A percentile compares a stretch with the other conserved stretches of the same genome.
These are phyloP conservation scores for Setaria viridis DNA, from an alignment of 202 grass and related monocot species.

Conservation along the genomic window DNA sequence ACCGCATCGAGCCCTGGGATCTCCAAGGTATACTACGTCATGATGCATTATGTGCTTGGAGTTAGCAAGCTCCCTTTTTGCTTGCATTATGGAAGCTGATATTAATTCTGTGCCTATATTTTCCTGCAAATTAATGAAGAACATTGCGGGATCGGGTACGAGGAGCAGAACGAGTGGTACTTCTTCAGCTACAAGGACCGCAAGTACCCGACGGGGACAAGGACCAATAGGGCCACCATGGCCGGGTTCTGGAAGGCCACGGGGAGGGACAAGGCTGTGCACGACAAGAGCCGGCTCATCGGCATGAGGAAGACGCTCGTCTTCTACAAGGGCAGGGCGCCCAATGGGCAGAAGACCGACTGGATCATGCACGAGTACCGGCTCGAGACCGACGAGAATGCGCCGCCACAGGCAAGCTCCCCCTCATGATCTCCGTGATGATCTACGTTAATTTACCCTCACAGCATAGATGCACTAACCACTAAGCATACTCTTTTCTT, in stretches of 20 bases:
- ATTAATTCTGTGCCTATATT: neutral
- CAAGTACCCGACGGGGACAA: constrained; percentile 85
- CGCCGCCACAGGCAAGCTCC: constrained; percentile 63
- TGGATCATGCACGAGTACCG: constrained; percentile 99
- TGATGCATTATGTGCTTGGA: neutral
- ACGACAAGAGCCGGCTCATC: constrained; percentile 69
- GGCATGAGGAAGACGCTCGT: constrained; percentile 94
- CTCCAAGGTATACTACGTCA: constrained; percentile 66
- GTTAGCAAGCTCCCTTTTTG: neutral
- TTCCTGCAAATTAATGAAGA: constrained; percentile 34
- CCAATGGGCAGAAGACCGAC: constrained; percentile 83
- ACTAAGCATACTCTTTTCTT: neutral
- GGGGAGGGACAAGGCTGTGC: constrained; percentile 77
- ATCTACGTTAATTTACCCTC: neutral
- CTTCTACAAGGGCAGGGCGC: constrained; percentile 89
- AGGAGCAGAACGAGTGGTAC: constrained; percentile 91
- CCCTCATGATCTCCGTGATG: neutral
- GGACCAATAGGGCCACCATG: constrained; percentile 86
- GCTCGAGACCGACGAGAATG: constrained; percentile 82
- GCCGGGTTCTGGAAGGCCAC: constrained; percentile 93
- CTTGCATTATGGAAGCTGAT: neutral
- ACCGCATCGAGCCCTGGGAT: constrained; percentile 92
- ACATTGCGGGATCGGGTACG: constrained; percentile 75
- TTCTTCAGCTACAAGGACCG: constrained; percentile 94
- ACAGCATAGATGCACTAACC: neutral